Percentiles rank a stretch among this genome's conserved stretches.
These are phyloP conservation scores for Carex cristatella DNA, from an alignment of 176 grass and related monocot genomes.

Conservation along the genomic window DNA sequence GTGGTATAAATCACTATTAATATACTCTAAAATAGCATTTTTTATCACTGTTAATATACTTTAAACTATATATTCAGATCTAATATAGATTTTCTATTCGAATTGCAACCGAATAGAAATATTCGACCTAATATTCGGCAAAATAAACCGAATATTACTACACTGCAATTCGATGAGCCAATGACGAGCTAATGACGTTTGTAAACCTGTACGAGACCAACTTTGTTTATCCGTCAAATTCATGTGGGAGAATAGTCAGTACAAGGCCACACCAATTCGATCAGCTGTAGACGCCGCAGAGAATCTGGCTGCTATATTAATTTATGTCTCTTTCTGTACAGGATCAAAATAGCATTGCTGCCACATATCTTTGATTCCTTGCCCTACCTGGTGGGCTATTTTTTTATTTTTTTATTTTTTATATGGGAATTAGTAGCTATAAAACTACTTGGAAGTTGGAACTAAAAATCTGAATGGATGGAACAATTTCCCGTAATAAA, in stretches of 20 bases:
- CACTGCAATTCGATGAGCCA: background rate
- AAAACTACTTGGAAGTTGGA: background rate
- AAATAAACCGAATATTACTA: too few relatives aligned
- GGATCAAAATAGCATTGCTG: background rate
- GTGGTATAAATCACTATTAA: too few relatives aligned
- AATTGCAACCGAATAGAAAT: too few relatives aligned
- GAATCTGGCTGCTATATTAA: background rate
- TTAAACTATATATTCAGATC: too few relatives aligned
- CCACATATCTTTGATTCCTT: slow-evolving; percentile 2
- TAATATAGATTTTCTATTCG: too few relatives aligned
- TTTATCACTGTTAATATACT: too few relatives aligned
- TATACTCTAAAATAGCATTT: too few relatives aligned
- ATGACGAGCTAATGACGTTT: background rate
- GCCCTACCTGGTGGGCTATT: background rate
- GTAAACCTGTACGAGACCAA: background rate
- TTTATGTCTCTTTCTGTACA: background rate
- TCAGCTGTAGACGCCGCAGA: background rate
- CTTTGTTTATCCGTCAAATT: background rate
- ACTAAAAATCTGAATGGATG: background rate
- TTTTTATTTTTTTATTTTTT: background rate
- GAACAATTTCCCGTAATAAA: background rate
- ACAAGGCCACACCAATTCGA: background rate
- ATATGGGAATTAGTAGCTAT: background rate
- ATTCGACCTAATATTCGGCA: too few relatives aligned
- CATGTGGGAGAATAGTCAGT: background rate